Percentiles rank a stretch among this genome's conserved stretches.
Conservation (phyloP, 192 early-diverging fungal species). For the Paraglomus occultum region DNA sequence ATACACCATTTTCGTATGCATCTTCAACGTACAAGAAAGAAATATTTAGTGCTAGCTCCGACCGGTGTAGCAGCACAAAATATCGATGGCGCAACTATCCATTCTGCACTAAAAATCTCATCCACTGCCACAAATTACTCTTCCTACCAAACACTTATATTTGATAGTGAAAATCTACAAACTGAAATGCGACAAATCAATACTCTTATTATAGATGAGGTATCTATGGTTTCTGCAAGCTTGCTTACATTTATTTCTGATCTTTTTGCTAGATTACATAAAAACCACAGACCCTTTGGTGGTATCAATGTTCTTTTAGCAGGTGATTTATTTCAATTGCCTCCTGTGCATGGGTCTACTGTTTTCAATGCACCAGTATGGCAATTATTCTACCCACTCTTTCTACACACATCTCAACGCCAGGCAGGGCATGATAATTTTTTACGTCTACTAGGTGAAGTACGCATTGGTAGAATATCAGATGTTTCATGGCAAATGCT, state of each 20-base stretch:
- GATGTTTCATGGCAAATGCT: no score
- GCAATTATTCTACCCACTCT: background rate
- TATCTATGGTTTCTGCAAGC: background rate
- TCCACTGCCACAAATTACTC: background rate
- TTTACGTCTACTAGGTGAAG: background rate
- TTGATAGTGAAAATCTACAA: background rate
- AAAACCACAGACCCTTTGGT: background rate
- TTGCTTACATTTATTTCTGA: background rate
- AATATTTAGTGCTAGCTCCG: background rate
- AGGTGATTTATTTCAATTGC: background rate
- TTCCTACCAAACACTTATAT: background rate
- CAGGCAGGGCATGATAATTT: background rate
- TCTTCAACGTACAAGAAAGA: background rate
- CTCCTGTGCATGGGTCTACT: background rate
- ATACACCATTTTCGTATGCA: background rate
- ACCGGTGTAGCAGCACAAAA: constrained; percentile 9
- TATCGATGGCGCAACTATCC: constrained; percentile 2
- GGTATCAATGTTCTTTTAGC: background rate
- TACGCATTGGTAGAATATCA: no score
- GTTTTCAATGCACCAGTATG: background rate
- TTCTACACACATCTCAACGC: background rate
- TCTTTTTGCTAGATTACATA: background rate
- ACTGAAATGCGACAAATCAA: background rate
- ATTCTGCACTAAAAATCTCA: background rate
- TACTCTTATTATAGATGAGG: background rate